Evolutionary conservation across 768 basidiomycete genomes (phyloP).

Genomic region (Suillus clintonianus): DNA sequence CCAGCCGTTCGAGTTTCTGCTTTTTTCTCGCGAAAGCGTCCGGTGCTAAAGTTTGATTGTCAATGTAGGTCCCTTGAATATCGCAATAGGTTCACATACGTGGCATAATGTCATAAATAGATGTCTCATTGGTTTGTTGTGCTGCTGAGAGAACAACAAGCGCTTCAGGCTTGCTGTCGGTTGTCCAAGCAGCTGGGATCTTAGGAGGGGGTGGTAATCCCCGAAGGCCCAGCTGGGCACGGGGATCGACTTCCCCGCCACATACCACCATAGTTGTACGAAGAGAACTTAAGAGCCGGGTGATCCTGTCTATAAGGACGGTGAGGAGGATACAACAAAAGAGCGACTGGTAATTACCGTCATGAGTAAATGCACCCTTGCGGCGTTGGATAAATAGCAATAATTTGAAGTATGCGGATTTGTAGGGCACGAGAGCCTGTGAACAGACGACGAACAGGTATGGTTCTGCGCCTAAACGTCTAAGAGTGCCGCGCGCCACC

Average conservation of each 20-base stretch:
- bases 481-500: constrained; percentile 55
- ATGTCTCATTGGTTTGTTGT: background rate
- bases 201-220: constrained; percentile 23
- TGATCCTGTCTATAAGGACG: constrained; percentile 27
- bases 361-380: constrained; percentile 21
- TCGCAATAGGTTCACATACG: constrained; percentile 31
- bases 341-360: constrained; percentile 19
- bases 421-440: constrained; percentile 39
- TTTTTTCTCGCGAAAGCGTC: constrained; percentile 33
- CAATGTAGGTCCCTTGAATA: background rate
- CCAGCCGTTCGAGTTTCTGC: background rate
- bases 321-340: background rate
- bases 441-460: constrained; percentile 51
- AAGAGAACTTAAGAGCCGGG: constrained; percentile 34
- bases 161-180: no score
- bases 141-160: constrained; percentile 17
- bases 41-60: constrained; percentile 34
- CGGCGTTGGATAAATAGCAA: constrained; percentile 43
- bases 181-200: background rate
- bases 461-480: constrained; percentile 39
- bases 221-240: constrained; percentile 35
- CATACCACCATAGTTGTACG: constrained; percentile 28
- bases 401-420: constrained; percentile 50
- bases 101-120: constrained; percentile 37
- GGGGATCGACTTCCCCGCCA: constrained; percentile 28